Conservation (phyloP, 768 basidiomycete genomes). For the Boletus rubescentipes region DNA sequence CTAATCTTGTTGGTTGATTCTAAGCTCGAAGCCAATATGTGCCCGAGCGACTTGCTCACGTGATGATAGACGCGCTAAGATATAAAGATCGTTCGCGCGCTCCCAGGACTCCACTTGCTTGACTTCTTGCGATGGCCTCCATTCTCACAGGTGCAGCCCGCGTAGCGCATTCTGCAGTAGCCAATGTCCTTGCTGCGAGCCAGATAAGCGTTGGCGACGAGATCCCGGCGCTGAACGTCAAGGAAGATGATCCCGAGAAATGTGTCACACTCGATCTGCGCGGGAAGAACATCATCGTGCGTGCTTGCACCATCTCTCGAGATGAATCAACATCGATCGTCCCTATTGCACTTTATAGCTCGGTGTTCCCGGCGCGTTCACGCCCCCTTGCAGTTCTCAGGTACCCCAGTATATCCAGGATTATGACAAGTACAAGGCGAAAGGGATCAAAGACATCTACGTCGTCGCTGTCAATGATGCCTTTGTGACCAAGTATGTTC, state of each 20-base stretch:
- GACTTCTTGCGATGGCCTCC: conserved; percentile 43
- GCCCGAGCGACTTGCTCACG: not conserved
- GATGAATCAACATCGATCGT: not conserved
- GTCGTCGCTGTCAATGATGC: conserved; percentile 79
- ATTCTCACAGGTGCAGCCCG: conserved; percentile 45
- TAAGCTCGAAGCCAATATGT: not conserved
- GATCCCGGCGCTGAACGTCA: conserved; percentile 53
- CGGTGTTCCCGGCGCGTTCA: conserved; percentile 77
- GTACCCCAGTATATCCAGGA: conserved; percentile 62
- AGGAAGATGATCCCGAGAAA: conserved; percentile 54
- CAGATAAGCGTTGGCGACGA: conserved; percentile 39
- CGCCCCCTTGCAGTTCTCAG: conserved; percentile 66
- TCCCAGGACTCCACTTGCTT: not conserved
- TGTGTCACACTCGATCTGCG: conserved; percentile 43
- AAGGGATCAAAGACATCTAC: conserved; percentile 71
- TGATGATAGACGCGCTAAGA: not conserved
- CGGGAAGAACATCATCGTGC: conserved; percentile 65
- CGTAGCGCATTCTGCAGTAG: conserved; percentile 53
- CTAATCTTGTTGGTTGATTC: not conserved
- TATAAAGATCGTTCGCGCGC: not conserved
- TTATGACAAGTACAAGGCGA: conserved; percentile 70
- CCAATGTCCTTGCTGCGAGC: conserved; percentile 46
- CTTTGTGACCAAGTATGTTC: conserved; percentile 56
- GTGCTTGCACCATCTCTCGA: conserved; percentile 19
- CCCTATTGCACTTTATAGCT: conserved; percentile 40